Evolutionary conservation across 257 asterid species (phyloP).

Genomic region (Solanum ossicruentum): DNA sequence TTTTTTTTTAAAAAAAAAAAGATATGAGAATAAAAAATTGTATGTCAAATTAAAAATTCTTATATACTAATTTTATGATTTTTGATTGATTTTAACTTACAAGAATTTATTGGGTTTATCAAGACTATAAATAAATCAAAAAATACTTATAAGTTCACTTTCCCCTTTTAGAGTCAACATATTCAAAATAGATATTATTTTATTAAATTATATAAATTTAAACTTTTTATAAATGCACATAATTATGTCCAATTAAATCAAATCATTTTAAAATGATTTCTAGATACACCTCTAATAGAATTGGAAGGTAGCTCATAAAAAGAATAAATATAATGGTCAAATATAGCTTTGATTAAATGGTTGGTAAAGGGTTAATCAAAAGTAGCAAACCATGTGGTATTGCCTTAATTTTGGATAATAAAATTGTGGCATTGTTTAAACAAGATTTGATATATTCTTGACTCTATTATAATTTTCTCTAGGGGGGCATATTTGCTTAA

Average conservation of each 20-base stretch:
- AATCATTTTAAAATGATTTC: neutral
- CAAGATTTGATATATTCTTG: slow-evolving; percentile 25
- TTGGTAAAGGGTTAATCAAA: slow-evolving; percentile 3
- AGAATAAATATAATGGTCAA: neutral
- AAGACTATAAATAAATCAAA: neutral
- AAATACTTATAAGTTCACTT: neutral
- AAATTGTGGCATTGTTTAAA: slow-evolving; percentile 2
- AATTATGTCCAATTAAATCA: accelerated
- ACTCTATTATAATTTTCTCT: slow-evolving; percentile 2
- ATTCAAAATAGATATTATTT: neutral
- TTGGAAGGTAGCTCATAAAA: neutral
- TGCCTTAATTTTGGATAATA: slow-evolving; percentile 23
- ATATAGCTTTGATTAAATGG: slow-evolving; percentile 10
- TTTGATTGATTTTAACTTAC: neutral
- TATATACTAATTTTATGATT: neutral
- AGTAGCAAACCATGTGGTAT: slow-evolving; percentile 54
- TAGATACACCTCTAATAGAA: accelerated
- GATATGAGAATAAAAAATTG: neutral
- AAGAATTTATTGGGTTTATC: neutral
- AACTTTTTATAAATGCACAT: neutral
- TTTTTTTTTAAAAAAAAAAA: neutral
- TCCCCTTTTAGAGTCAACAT: neutral
- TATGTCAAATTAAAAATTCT: neutral
- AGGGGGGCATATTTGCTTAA: slow-evolving; percentile 16
- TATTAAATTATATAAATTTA: neutral